Percentiles rank a stretch among this genome's conserved stretches.
phyloP scores from a whole-genome alignment of 179 eudicot genomes.

The Sideroxylon spinosum region DNA sequence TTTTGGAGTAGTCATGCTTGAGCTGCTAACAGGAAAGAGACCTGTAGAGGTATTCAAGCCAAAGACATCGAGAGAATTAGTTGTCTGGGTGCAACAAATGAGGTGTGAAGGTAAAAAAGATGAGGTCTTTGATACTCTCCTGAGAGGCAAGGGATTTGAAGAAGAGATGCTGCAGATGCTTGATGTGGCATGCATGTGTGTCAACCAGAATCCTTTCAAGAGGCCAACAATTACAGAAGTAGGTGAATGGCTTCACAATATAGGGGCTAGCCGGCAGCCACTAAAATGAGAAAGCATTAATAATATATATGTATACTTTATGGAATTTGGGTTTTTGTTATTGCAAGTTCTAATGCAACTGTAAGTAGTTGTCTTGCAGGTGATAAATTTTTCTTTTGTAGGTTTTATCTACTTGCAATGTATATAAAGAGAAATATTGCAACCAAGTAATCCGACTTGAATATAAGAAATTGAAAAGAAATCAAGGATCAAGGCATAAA shows the following conservation, averaged over 20 bases:
- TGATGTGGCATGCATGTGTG: slow-evolving; percentile 55
- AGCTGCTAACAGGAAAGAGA: slow-evolving; percentile 30
- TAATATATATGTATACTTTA: background rate
- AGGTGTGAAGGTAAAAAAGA: slow-evolving; percentile 46
- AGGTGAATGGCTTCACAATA: slow-evolving; percentile 31
- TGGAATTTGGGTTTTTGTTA: too few relatives aligned
- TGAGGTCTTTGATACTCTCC: slow-evolving; percentile 39
- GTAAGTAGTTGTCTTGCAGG: too few relatives aligned
- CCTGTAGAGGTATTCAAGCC: slow-evolving; percentile 35
- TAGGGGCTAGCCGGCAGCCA: background rate
- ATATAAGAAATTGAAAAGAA: too few relatives aligned
- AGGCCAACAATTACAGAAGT: slow-evolving; percentile 51
- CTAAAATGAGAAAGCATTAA: background rate
- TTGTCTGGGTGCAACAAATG: slow-evolving; percentile 55
- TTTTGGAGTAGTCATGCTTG: slow-evolving; percentile 34
- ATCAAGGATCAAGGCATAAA: too few relatives aligned
- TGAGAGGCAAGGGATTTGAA: slow-evolving; percentile 44
- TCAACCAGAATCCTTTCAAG: slow-evolving; percentile 36
- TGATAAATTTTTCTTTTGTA: too few relatives aligned
- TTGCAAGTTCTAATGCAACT: too few relatives aligned
- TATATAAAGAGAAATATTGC: too few relatives aligned
- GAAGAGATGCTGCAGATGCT: slow-evolving; percentile 51
- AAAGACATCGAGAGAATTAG: slow-evolving; percentile 43
- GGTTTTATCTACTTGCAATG: too few relatives aligned
- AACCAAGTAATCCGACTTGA: too few relatives aligned